Base-by-base conservation (phyloP, 148 eudicot genomes). In the Chenopodium berlandieri region DNA sequence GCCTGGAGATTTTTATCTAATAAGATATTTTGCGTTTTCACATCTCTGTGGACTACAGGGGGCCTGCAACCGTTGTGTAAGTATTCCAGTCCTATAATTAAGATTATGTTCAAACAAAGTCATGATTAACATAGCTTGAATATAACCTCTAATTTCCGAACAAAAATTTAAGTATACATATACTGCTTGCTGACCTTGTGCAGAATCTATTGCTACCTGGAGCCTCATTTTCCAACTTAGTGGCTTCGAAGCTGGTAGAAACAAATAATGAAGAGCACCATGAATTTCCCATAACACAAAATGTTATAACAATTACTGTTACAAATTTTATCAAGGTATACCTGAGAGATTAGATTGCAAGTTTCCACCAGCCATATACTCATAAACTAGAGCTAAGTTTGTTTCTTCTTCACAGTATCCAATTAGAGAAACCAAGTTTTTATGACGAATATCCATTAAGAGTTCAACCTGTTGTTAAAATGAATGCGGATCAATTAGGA, bases 331-430 rank as follows among this genome's bases (percentile, higher is more conserved):
- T 2, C 31, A 12, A 9, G 32, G 14, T 9, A n/a, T 64, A 88
- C 90, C 89, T 80, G 80, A 88, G 9, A 86, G 70, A 73, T 73
- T 79, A 20, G 16, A 65, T 17, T 76, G 77, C 47, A 89, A 73
- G 79, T 83, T 65, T 14, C 91, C 87, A 19, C 80, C 66, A 56
- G 86, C 86, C 90, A 89, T 86, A 80, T 78, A 86, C 82, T 89
- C 90, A 25, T 86, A 89, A 23, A 89, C 82, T 23, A 89, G 82
- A 19, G 86, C 89, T 75, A 84, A 73, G 40, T 79, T 47, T 1
- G 30, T 37, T 20, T 68, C 82, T 88, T 56, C 62, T 17, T 56
- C 62, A 56, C 20, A 56, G 22, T 56, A 56, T 56, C 62, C 62
- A 56, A 56, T 4, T 56, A 56, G 20, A 56, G 62, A 56, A 17